Evolutionary conservation across 2,329 filamentous ascomycete genomes (phyloP).

Genomic region (Colletotrichum trifolii): DNA sequence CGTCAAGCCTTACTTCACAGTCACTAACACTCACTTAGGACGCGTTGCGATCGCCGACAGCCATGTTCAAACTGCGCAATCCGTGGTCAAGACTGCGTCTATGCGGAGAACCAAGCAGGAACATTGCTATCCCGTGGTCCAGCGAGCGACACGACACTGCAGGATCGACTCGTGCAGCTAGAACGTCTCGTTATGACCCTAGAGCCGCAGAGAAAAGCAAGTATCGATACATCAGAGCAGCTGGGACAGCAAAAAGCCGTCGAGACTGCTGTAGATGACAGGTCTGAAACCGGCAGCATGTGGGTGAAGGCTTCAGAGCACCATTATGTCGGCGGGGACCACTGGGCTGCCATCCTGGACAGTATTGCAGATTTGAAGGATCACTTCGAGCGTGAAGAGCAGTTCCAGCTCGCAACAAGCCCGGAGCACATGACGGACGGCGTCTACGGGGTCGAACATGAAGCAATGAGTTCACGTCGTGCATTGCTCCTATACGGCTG

Average conservation of each 20-base stretch:
- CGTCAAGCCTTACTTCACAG: too few species aligned
- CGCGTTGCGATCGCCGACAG: slow-evolving; percentile 41
- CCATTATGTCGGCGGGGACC: slow-evolving; percentile 49
- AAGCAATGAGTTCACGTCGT: not conserved
- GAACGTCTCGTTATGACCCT: slow-evolving; percentile 45
- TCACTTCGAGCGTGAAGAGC: slow-evolving; percentile 44
- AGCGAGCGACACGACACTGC: not conserved
- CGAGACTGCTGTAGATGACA: slow-evolving; percentile 2
- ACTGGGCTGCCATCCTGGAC: slow-evolving; percentile 55
- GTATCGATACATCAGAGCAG: not conserved
- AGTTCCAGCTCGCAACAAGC: not conserved
- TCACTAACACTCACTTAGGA: slow-evolving; percentile 14
- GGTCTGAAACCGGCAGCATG: slow-evolving; percentile 47
- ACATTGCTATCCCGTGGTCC: fast-evolving
- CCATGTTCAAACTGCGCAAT: slow-evolving; percentile 40
- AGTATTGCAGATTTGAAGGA: slow-evolving; percentile 53
- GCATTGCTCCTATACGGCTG: slow-evolving; percentile 17
- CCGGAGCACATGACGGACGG: fast-evolving
- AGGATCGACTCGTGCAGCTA: slow-evolving; percentile 43
- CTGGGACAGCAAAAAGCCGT: not conserved
- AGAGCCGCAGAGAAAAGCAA: not conserved
- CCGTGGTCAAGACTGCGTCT: slow-evolving; percentile 32
- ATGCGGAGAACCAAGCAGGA: slow-evolving; percentile 38
- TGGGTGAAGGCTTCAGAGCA: slow-evolving; percentile 39
- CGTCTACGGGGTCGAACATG: fast-evolving